These are phyloP conservation scores for Salix brachista DNA, from an alignment of 345 rosid genomes.

Conservation along the genomic window DNA sequence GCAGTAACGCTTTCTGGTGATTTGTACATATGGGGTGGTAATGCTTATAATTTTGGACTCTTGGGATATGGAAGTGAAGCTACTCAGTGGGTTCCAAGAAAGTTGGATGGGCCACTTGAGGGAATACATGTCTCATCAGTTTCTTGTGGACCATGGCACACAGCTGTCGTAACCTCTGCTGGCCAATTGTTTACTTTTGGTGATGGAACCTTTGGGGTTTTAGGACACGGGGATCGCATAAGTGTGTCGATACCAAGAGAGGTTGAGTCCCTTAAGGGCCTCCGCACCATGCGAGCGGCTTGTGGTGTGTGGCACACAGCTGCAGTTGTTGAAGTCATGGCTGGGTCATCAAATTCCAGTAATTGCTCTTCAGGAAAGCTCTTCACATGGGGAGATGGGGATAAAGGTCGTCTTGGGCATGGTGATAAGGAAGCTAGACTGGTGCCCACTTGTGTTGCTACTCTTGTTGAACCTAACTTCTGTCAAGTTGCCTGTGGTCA, in stretches of 20 bases:
- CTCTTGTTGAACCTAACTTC: slow-evolving; percentile 42
- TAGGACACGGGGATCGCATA: slow-evolving; percentile 72
- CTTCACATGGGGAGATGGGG: slow-evolving; percentile 71
- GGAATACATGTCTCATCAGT: slow-evolving; percentile 59
- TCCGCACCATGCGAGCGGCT: slow-evolving; percentile 52
- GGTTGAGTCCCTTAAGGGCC: slow-evolving; percentile 56
- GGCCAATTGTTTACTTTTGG: slow-evolving; percentile 75
- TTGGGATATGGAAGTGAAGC: slow-evolving; percentile 57
- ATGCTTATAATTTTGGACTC: slow-evolving; percentile 49
- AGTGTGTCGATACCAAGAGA: slow-evolving; percentile 48
- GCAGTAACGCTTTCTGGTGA: slow-evolving; percentile 66
- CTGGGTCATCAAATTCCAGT: slow-evolving; percentile 23
- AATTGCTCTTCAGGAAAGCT: slow-evolving; percentile 41
- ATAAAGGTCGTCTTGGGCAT: slow-evolving; percentile 59
- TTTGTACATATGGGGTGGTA: slow-evolving; percentile 67
- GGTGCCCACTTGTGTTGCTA: slow-evolving; percentile 45
- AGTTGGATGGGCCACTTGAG: slow-evolving; percentile 48
- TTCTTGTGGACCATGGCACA: slow-evolving; percentile 81
- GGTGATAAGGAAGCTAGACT: slow-evolving; percentile 48
- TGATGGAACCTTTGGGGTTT: slow-evolving; percentile 76
- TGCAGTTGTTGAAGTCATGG: slow-evolving; percentile 47
- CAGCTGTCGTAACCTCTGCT: slow-evolving; percentile 57
- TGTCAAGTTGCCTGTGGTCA: slow-evolving; percentile 63
- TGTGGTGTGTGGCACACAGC: slow-evolving; percentile 90
- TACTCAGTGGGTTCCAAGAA: slow-evolving; percentile 56